Evolutionary conservation across 345 rosid species (phyloP), one percentile per base, ranked within the genome.

Genomic region (Gossypium sturtianum): DNA sequence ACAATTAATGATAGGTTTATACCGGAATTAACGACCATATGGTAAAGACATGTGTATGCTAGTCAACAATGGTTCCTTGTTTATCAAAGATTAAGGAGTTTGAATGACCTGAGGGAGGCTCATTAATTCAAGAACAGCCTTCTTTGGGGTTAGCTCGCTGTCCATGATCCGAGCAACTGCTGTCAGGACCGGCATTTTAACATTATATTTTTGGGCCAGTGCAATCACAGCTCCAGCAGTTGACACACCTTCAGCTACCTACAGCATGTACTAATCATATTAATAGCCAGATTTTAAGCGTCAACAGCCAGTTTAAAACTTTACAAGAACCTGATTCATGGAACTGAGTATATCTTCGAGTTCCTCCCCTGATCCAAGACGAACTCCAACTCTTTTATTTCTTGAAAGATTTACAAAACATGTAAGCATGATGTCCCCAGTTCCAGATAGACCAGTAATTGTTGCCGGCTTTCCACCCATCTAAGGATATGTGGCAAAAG

Each of bases 171-270:
- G 88, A 65, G 94, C 98, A 58, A 94, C 97, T 52, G 98, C 98
- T 69, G 98, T 91, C 81, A 94, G 80, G 74, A 94, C 97, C 0
- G 94, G 98, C 84, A 94, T 84, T 84, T 94, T 89, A 73, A 91
- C 97, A 43, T 91, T 90, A 78, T 91, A 94, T 84, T 94, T 94
- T 86, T 94, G 97, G 72, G 97, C 98, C 83, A 91, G 80, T 59
- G 98, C 93, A 83, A 91, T 87, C 62, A 91, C 97, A 57, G 97
- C 98, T 69, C 98, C 97, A 0, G 98, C 98, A 0, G 97, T 94
- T 66, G 98, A 86, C 74, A 94, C 92, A 47, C 98, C 98, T 85
- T 94, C 98, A 16, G 97, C 97, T 52, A 94, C 97, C 97, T 93
- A 72, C 2, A 25, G 25, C 61, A 41, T 59, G 12, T 23, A 51